Evolutionary conservation across 768 basidiomycete species (phyloP), one percentile per base, ranked within the genome.

Genomic region (Mycena capillaripes): DNA sequence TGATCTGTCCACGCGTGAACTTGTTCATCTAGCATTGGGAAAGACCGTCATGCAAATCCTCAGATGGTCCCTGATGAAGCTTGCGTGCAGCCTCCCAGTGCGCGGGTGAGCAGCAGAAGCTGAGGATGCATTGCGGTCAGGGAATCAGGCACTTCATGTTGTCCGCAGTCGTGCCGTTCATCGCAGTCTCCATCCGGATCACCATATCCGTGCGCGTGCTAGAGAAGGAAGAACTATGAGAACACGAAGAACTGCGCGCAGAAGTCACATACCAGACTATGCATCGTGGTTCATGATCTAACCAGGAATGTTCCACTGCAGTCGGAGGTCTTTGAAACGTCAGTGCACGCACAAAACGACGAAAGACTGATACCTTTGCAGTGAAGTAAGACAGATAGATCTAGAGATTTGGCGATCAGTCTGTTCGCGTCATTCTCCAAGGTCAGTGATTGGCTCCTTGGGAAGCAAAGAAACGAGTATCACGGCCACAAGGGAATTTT

Each of bases 1-100:
- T 66, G 65, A 27, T 57, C 65, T 66, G 65, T 56, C 29, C 53
- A 34, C 34, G 65, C 25, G 65, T 42, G 40, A 57, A 66, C 55
- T 57, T 57, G 46, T 66, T 66, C 65, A 57, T 57, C 55, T 66
- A 34, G 55, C 55, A 66, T 57, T 66, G 65, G 36, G 65, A 66
- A 46, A 30, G 65, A 42, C 55, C 36, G 36, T 66, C 53, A 17
- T 40, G 65, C 36, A 66, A 36, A 66, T 57, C 65, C n/a, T 57
- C 9, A 30, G 40, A 66, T 66, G 65, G 65, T 56, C 42, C 55
- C 25, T 66, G 29, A 66, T 66, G 65, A 40, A 66, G 65, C 65
- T 42, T 66, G 55, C 34, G 12, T 57, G 40, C 53, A n/a, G 46
- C 46, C 16, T 66, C 65, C 65, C 65, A 66, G 34, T 66, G 65